These are phyloP conservation scores for Xylaria sp. DNA, from an alignment of 2,329 filamentous ascomycete genomes.

Conservation along the genomic window DNA sequence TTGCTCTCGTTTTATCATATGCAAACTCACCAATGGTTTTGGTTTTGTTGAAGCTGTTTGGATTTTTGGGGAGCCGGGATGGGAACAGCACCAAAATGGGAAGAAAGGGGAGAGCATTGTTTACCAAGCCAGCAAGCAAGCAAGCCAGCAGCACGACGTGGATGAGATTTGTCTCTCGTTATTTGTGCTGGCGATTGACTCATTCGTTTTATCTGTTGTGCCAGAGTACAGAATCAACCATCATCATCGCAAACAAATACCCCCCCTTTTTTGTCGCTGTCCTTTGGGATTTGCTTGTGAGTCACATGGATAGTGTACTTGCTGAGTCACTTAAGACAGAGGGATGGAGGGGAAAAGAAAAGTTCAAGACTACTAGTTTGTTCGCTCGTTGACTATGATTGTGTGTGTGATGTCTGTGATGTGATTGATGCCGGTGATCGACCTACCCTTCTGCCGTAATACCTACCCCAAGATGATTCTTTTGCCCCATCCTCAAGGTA, in stretches of 20 bases:
- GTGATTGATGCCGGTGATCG: no score
- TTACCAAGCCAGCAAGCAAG: slow-evolving; percentile 5
- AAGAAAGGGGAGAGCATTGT: slow-evolving; percentile 6
- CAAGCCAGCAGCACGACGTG: slow-evolving; percentile 23
- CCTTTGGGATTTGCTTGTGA: slow-evolving; percentile 9
- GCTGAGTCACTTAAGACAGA: no score
- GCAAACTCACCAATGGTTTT: slow-evolving; percentile 13
- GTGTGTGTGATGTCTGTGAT: no score
- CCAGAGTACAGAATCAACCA: slow-evolving; percentile 8
- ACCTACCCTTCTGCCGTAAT: no score
- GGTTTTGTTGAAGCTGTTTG: slow-evolving; percentile 10
- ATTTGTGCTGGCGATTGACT: slow-evolving; percentile 14
- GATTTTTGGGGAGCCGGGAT: slow-evolving; percentile 6
- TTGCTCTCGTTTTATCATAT: slow-evolving; percentile 9
- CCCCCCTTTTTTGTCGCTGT: slow-evolving; percentile 20
- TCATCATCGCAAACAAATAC: slow-evolving; percentile 27
- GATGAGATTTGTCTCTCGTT: slow-evolving; percentile 12
- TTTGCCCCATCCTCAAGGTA: no score
- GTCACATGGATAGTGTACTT: no score
- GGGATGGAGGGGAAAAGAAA: no score
- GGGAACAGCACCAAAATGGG: slow-evolving; percentile 18
- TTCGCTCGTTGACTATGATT: no score
- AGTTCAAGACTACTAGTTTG: no score
- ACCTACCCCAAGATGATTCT: no score
- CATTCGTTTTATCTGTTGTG: slow-evolving; percentile 11